These are phyloP conservation scores for Mucor ambiguus DNA, from an alignment of 371 early-diverging fungal species.

Conservation along the genomic window DNA sequence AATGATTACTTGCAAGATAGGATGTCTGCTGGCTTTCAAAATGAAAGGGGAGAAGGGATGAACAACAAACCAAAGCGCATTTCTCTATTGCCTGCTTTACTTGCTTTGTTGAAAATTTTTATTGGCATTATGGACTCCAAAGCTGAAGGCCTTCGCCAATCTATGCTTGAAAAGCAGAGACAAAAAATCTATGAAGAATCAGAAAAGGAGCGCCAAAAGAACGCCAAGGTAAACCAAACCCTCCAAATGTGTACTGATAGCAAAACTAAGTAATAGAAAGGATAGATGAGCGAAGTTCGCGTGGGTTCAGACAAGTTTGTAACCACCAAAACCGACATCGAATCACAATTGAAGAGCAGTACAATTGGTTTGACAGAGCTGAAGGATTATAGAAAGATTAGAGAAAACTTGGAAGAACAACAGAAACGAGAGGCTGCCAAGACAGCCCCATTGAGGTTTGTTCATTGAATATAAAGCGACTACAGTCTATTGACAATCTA, in stretches of 20 bases:
- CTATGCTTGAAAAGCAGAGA: slow-evolving; percentile 76
- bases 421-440: slow-evolving; percentile 78
- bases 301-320: slow-evolving; percentile 85
- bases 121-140: slow-evolving; percentile 47
- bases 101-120: slow-evolving; percentile 18
- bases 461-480: background rate
- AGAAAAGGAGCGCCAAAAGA: slow-evolving; percentile 77
- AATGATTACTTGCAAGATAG: background rate
- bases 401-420: slow-evolving; percentile 79
- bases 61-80: background rate
- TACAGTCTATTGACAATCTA: background rate
- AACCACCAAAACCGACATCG: slow-evolving; percentile 73
- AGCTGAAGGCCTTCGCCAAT: slow-evolving; percentile 70
- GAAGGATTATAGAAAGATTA: slow-evolving; percentile 88
- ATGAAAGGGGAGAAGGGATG: background rate
- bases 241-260: background rate
- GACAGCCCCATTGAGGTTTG: slow-evolving; percentile 54
- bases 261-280: background rate
- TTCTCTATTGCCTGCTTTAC: background rate
- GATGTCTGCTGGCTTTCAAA: background rate
- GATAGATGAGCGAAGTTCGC: slow-evolving; percentile 73
- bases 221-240: slow-evolving; percentile 60
- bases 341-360: slow-evolving; percentile 82
- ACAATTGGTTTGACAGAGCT: slow-evolving; percentile 90
- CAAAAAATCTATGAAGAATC: slow-evolving; percentile 75